These are phyloP conservation scores for Cairneyella variabilis DNA, from an alignment of 495 filamentous ascomycete genomes.

Conservation along the genomic window DNA sequence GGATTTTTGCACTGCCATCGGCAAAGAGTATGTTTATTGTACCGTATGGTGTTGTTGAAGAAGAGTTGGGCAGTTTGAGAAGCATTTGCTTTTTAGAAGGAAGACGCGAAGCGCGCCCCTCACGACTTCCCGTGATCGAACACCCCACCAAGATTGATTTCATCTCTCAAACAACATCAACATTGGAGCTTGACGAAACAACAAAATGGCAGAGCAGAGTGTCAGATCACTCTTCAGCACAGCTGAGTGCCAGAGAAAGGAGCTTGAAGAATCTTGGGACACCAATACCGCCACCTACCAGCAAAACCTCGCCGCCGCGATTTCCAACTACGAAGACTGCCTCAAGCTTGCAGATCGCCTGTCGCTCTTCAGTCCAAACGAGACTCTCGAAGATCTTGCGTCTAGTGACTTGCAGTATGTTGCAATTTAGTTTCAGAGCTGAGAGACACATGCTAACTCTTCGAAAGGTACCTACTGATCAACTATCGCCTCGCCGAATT, in stretches of 20 bases:
- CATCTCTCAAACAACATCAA: background rate
- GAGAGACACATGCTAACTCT: slow-evolving; percentile 21
- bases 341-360: slow-evolving; percentile 61
- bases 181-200: no score
- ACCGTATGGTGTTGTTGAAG: no score
- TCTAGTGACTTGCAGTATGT: slow-evolving; percentile 75
- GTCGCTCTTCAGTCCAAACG: slow-evolving; percentile 86
- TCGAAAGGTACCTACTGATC: slow-evolving; percentile 61
- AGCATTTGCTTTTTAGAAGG: no score
- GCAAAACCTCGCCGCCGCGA: slow-evolving; percentile 59
- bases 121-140: no score
- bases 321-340: slow-evolving; percentile 70
- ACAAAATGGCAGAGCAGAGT: slow-evolving; percentile 46
- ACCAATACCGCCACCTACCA: slow-evolving; percentile 50
- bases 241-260: slow-evolving; percentile 51
- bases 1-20: no score
- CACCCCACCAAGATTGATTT: no score
- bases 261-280: slow-evolving; percentile 39
- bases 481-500: slow-evolving; percentile 68
- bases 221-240: slow-evolving; percentile 54
- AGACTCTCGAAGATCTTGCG: slow-evolving; percentile 81
- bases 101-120: no score
- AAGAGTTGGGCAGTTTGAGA: no score
- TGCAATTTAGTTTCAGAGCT: slow-evolving; percentile 31
- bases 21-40: no score